Evolutionary conservation across 805 yeast species (phyloP).

Genomic region (Cyberlindnera petersonii): DNA sequence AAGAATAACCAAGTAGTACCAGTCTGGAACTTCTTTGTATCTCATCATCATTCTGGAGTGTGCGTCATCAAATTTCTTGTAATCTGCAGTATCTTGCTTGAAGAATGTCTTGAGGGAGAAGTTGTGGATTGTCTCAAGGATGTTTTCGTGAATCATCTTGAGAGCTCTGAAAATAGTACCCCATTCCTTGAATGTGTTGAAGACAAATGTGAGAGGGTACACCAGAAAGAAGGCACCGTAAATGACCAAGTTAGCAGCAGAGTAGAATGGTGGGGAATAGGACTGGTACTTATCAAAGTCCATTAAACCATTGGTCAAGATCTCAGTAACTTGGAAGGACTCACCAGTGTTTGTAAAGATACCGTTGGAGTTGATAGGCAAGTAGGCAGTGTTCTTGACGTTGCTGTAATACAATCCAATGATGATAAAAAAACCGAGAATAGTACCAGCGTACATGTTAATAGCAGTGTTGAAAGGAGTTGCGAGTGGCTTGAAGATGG

Average conservation of each 20-base stretch:
- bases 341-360: constrained; percentile 51
- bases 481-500: constrained; percentile 33
- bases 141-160: constrained; percentile 9
- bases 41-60: constrained; percentile 44
- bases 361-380: constrained; percentile 44
- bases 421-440: constrained; percentile 32
- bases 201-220: constrained; percentile 50
- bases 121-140: constrained; percentile 6
- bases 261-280: constrained; percentile 63
- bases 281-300: constrained; percentile 43
- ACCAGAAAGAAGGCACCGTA: constrained; percentile 47
- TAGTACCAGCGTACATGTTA: constrained; percentile 33
- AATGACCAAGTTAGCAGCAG: constrained; percentile 57
- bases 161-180: constrained; percentile 25
- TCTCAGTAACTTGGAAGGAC: constrained; percentile 42
- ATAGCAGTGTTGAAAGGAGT: constrained; percentile 41
- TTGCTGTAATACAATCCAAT: constrained; percentile 39
- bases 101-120: constrained; percentile 6
- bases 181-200: constrained; percentile 44
- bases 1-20: constrained; percentile 39
- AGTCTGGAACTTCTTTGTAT: constrained; percentile 60
- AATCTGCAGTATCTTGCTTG: constrained; percentile 1
- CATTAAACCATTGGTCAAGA: constrained; percentile 44
- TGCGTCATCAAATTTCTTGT: constrained; percentile 20
- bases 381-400: constrained; percentile 35